phyloP scores from a whole-genome alignment of 305 asterid genomes.

The Fraxinus baroniana region DNA sequence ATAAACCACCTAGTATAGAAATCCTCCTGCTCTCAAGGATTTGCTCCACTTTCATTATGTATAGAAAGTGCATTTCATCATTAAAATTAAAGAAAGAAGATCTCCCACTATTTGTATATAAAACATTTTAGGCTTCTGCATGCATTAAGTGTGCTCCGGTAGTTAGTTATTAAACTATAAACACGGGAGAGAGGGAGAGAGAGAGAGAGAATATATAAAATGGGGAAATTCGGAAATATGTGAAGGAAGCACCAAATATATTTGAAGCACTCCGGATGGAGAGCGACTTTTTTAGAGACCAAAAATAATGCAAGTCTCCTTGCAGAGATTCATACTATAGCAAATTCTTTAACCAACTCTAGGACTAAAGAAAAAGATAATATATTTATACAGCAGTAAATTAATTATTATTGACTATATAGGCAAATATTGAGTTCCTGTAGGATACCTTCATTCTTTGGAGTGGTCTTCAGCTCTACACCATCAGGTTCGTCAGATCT shows the following conservation, averaged over 20 bases:
- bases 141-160: background rate
- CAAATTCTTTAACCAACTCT: constrained; percentile 16
- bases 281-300: background rate
- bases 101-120: background rate
- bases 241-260: background rate
- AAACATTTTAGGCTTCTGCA: background rate
- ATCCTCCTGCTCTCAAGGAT: background rate
- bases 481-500: constrained; percentile 5
- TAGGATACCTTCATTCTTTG: constrained; percentile 36
- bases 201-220: background rate
- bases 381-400: background rate
- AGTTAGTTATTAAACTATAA: background rate
- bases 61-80: background rate
- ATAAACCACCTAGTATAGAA: background rate
- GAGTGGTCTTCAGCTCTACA: constrained; percentile 23
- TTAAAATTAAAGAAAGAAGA: background rate
- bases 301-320: background rate
- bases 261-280: background rate
- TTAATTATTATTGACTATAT: constrained; percentile 10
- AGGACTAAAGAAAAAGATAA: background rate
- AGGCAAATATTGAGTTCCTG: background rate
- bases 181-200: background rate
- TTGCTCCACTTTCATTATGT: background rate
- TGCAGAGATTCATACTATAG: background rate
- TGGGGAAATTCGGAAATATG: background rate